phyloP scores from a whole-genome alignment of 179 eudicot species.

The Camellia oleifera region DNA sequence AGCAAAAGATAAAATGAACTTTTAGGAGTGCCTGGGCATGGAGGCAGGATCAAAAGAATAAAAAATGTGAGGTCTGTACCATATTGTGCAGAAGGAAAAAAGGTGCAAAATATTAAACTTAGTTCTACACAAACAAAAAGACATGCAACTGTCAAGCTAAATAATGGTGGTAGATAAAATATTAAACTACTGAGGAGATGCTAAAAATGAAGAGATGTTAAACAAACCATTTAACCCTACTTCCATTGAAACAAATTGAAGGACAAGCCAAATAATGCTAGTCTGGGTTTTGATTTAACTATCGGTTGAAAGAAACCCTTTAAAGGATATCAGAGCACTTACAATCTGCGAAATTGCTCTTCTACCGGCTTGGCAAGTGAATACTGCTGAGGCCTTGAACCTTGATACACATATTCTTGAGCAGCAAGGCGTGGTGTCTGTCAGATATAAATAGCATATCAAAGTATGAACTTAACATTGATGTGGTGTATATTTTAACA shows the following conservation, averaged over 20 bases:
- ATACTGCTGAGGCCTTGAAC: slow-evolving; percentile 37
- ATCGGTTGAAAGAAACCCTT: not conserved
- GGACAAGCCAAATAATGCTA: not conserved
- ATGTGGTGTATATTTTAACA: not conserved
- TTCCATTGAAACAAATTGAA: not conserved
- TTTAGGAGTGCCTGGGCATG: too few relatives aligned
- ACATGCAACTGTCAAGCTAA: not conserved
- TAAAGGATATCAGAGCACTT: slow-evolving; percentile 30
- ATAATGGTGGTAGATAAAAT: not conserved
- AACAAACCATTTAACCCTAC: not conserved
- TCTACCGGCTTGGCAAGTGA: slow-evolving; percentile 34
- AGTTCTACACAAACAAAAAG: not conserved
- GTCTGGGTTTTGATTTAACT: not conserved
- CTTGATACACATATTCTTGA: slow-evolving; percentile 38
- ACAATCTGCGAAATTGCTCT: slow-evolving; percentile 62
- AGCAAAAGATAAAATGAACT: too few relatives aligned
- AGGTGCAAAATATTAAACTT: too few relatives aligned
- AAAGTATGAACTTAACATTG: not conserved
- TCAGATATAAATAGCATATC: slow-evolving; percentile 15
- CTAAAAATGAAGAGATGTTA: not conserved
- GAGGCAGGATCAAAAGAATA: too few relatives aligned
- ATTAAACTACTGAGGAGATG: not conserved
- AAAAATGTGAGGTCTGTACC: too few relatives aligned
- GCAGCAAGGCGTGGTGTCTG: slow-evolving; percentile 41
- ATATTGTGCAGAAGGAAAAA: too few relatives aligned